Evolutionary conservation across 768 basidiomycete genomes (phyloP).

Genomic region (Mrakia blollopis): DNA sequence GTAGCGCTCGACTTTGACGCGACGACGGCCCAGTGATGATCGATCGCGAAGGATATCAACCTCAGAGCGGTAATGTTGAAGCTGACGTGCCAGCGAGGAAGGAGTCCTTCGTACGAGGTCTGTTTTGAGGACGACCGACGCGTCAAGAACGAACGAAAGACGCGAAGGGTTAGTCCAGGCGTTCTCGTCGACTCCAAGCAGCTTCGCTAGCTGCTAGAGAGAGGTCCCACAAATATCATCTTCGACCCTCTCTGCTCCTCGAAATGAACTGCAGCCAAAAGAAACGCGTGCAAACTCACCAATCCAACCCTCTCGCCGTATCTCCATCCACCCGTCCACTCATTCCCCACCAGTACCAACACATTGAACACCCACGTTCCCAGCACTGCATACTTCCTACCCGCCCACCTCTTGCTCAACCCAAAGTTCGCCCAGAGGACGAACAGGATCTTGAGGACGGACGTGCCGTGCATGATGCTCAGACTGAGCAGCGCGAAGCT

Average conservation of each 20-base stretch:
- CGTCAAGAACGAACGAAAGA: background rate
- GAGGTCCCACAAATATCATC: too few species aligned
- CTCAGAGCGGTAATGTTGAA: slow-evolving; percentile 97
- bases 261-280: background rate
- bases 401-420: slow-evolving; percentile 49
- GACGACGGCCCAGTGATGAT: slow-evolving; percentile 71
- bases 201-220: too few species aligned
- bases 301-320: slow-evolving; percentile 59
- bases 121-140: slow-evolving; percentile 38
- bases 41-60: slow-evolving; percentile 86
- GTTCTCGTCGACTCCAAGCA: background rate
- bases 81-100: slow-evolving; percentile 85
- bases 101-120: slow-evolving; percentile 55
- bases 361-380: slow-evolving; percentile 74
- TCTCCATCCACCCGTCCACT: slow-evolving; percentile 61
- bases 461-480: slow-evolving; percentile 71
- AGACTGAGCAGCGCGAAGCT: slow-evolving; percentile 62
- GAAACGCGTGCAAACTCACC: background rate
- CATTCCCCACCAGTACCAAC: slow-evolving; percentile 68
- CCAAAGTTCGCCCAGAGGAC: slow-evolving; percentile 68
- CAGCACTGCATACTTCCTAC: slow-evolving; percentile 34
- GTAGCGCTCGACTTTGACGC: slow-evolving; percentile 4
- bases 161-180: slow-evolving; percentile 33
- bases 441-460: slow-evolving; percentile 65
- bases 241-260: background rate